Evolutionary conservation across 352 stramenopile genomes (phyloP).

Genomic region (Aphanomyces stellatus): DNA sequence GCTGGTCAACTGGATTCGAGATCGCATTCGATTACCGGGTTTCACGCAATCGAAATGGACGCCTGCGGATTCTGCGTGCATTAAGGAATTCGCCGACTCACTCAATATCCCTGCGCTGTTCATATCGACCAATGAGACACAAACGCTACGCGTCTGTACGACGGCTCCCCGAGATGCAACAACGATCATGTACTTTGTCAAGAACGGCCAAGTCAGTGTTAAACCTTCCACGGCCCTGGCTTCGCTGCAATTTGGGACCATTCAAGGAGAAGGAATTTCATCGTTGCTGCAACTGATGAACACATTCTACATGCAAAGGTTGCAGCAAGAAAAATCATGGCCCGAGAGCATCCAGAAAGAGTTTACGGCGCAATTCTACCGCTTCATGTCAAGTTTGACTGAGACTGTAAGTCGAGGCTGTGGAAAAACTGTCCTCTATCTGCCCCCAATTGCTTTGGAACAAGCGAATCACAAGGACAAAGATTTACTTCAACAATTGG

Average conservation of each 20-base stretch:
- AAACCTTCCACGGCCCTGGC: slow-evolving; percentile 49
- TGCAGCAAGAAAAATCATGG: slow-evolving; percentile 78
- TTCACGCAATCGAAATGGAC: slow-evolving; percentile 65
- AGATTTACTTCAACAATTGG: slow-evolving; percentile 93
- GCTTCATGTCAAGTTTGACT: slow-evolving; percentile 93
- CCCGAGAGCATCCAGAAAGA: slow-evolving; percentile 92
- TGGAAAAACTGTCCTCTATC: slow-evolving; percentile 91
- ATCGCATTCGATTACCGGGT: slow-evolving; percentile 62
- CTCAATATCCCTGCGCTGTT: slow-evolving; percentile 61
- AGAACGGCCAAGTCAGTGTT: slow-evolving; percentile 66
- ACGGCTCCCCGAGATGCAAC: slow-evolving; percentile 35
- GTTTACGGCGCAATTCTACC: slow-evolving; percentile 90
- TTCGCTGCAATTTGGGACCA: slow-evolving; percentile 64
- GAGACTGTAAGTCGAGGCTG: slow-evolving; percentile 86
- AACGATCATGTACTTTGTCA: slow-evolving; percentile 83
- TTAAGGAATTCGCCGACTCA: slow-evolving; percentile 78
- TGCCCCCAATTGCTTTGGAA: slow-evolving; percentile 72
- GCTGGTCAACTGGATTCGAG: slow-evolving; percentile 78
- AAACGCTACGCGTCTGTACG: background rate
- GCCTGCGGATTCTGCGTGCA: slow-evolving; percentile 61
- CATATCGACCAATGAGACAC: slow-evolving; percentile 33
- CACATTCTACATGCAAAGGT: slow-evolving; percentile 68
- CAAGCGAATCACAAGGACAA: slow-evolving; percentile 89
- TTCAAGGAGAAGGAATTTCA: slow-evolving; percentile 64
- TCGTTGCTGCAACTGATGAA: slow-evolving; percentile 82